Percentiles rank a stretch among this genome's conserved stretches.
Evolutionary conservation across 75 land plant genomes (phyloP).

Genomic region (Sequoiadendron giganteum): DNA sequence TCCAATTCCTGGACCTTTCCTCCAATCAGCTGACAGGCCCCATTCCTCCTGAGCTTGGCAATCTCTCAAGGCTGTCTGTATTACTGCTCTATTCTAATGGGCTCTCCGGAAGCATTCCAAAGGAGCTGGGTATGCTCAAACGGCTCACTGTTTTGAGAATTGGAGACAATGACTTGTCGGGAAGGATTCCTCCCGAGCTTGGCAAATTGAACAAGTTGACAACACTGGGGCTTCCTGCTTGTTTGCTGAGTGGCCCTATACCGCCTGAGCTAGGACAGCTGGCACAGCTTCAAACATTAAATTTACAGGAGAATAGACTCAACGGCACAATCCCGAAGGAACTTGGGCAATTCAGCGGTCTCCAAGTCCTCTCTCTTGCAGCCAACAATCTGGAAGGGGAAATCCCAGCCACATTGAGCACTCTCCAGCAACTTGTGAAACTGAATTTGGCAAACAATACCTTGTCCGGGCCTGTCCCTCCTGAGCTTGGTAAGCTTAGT

Average conservation of each 20-base stretch:
- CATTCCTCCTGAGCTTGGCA: conserved; percentile 49
- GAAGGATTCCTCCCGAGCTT: conserved; percentile 41
- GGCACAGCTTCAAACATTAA: conserved; percentile 37
- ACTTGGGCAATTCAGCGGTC: conserved; percentile 26
- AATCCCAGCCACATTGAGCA: conserved; percentile 44
- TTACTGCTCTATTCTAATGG: conserved; percentile 49
- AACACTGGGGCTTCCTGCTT: conserved; percentile 42
- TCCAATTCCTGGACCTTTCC: conserved; percentile 52
- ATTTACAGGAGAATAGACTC: conserved; percentile 50
- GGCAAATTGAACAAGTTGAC: conserved; percentile 36
- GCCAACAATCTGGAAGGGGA: conserved; percentile 51
- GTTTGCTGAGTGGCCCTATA: conserved; percentile 43
- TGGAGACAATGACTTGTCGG: conserved; percentile 50
- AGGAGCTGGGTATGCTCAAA: conserved; percentile 47
- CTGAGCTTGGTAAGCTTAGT: conserved; percentile 45
- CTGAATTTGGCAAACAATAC: conserved; percentile 67
- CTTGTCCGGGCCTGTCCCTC: conserved; percentile 62
- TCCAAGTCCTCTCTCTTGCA: conserved; percentile 44
- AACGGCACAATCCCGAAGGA: conserved; percentile 49
- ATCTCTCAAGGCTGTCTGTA: conserved; percentile 35
- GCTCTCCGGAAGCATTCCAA: conserved; percentile 58
- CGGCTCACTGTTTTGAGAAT: conserved; percentile 45
- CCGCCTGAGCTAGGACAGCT: conserved; percentile 48
- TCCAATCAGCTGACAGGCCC: conserved; percentile 44
- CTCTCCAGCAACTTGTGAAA: conserved; percentile 27